A percentile compares a stretch with the other conserved stretches of the same genome.
Conservation (phyloP, 2,329 filamentous ascomycete genomes). For the Colletotrichum horii region DNA sequence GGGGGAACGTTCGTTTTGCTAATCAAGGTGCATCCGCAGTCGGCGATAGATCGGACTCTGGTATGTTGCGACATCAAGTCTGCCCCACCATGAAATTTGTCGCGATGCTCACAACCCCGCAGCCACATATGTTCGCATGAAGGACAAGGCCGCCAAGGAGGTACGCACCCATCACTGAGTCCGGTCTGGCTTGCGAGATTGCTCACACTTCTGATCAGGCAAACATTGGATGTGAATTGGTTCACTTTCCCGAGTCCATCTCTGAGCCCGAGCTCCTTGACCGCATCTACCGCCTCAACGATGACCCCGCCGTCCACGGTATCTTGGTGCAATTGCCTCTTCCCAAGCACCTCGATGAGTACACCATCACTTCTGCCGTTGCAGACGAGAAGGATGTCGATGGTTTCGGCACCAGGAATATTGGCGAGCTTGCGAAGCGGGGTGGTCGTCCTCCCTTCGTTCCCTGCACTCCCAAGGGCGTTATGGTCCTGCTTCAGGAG, state of each 20-base stretch:
- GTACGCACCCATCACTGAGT: slow-evolving; percentile 46
- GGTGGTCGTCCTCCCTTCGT: slow-evolving; percentile 88
- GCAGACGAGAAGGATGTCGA: slow-evolving; percentile 96
- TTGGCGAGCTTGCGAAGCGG: slow-evolving; percentile 95
- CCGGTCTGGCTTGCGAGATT: not conserved
- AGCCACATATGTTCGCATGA: slow-evolving; percentile 99
- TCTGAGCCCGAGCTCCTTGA: slow-evolving; percentile 86
- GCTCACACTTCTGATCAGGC: slow-evolving; percentile 59
- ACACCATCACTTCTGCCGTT: slow-evolving; percentile 87
- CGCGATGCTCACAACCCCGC: slow-evolving; percentile 36
- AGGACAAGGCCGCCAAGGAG: slow-evolving; percentile 95
- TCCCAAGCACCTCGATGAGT: slow-evolving; percentile 88
- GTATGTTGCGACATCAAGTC: slow-evolving; percentile 54
- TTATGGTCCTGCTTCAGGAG: slow-evolving; percentile 90
- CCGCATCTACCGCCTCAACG: slow-evolving; percentile 81
- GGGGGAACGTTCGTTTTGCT: not conserved
- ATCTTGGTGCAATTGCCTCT: slow-evolving; percentile 94
- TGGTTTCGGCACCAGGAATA: slow-evolving; percentile 92
- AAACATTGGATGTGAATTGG: slow-evolving; percentile 85
- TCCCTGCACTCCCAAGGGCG: slow-evolving; percentile 95
- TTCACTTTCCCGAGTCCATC: slow-evolving; percentile 82
- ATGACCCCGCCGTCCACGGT: slow-evolving; percentile 84
- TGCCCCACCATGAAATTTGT: slow-evolving; percentile 22
- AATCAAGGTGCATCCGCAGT: slow-evolving; percentile 56
- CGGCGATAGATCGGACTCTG: slow-evolving; percentile 90